A percentile compares a stretch with the other conserved stretches of the same genome.
Conservation (phyloP, 441 rosid species). For the Eruca vesicaria region DNA sequence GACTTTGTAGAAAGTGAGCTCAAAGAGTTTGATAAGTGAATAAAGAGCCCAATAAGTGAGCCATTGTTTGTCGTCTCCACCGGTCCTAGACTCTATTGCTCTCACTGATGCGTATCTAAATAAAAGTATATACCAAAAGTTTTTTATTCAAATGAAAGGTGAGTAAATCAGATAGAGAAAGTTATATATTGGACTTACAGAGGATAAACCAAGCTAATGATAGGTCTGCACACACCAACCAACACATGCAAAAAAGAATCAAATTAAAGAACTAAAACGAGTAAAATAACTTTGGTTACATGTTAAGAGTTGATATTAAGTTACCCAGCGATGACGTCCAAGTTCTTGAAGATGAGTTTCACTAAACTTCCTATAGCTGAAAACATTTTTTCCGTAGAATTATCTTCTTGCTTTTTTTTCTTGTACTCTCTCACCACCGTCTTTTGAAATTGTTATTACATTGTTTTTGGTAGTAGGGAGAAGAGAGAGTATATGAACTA, state of each 20-base stretch:
- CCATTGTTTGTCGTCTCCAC: constrained; percentile 86
- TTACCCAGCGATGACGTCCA: constrained; percentile 88
- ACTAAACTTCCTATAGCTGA: constrained; percentile 61
- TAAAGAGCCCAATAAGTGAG: constrained; percentile 95
- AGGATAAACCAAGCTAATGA: constrained; percentile 85
- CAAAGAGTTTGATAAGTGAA: constrained; percentile 77
- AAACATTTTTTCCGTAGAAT: constrained; percentile 26
- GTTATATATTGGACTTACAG: constrained; percentile 54
- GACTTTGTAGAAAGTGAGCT: constrained; percentile 75
- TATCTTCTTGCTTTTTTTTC: neutral
- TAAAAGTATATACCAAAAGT: neutral
- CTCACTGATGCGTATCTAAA: constrained; percentile 79
- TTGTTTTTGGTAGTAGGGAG: neutral
- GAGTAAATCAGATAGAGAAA: neutral
- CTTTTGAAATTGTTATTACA: neutral
- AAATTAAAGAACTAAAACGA: neutral
- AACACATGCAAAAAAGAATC: constrained; percentile 14
- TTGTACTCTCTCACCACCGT: constrained; percentile 16
- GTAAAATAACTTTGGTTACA: neutral
- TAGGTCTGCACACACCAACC: constrained; percentile 57
- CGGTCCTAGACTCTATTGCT: constrained; percentile 85
- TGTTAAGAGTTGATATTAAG: neutral
- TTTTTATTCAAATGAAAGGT: neutral
- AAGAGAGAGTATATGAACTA: constrained; percentile 21
- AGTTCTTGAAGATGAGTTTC: constrained; percentile 65